Evolutionary conservation across 208 protist species (phyloP).

Genomic region (Leishmania gerbilli): DNA sequence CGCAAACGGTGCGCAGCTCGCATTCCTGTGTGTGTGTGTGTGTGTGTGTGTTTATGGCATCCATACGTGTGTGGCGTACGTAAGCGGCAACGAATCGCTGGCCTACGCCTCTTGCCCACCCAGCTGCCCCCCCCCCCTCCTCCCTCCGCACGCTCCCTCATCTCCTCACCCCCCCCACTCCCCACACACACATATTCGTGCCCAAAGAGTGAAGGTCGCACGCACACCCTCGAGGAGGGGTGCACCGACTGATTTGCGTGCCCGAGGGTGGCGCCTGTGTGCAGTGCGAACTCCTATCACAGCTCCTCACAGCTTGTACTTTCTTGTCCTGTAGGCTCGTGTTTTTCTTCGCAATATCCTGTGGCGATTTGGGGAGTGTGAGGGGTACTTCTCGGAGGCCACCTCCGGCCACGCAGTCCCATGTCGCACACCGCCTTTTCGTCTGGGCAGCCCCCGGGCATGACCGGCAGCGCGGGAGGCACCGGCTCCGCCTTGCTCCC

Average conservation of each 20-base stretch:
- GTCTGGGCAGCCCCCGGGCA: background rate
- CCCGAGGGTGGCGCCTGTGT: background rate
- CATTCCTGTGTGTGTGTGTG: background rate
- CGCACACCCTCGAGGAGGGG: background rate
- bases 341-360: background rate
- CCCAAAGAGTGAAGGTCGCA: background rate
- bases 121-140: too few species aligned
- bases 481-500: slow-evolving; percentile 43
- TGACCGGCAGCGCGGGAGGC: slow-evolving; percentile 10
- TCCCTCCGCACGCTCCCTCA: background rate
- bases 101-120: background rate
- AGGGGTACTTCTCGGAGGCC: background rate
- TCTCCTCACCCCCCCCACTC: background rate
- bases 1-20: background rate
- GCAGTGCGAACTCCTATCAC: background rate
- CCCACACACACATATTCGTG: background rate
- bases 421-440: background rate
- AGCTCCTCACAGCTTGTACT: background rate
- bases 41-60: background rate
- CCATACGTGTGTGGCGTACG: background rate
- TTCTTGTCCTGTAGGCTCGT: background rate
- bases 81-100: background rate
- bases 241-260: background rate
- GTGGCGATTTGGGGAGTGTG: too few species aligned
- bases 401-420: background rate